Conservation (phyloP, 495 filamentous ascomycete species). For the Aspergillus saccharolyticus region DNA sequence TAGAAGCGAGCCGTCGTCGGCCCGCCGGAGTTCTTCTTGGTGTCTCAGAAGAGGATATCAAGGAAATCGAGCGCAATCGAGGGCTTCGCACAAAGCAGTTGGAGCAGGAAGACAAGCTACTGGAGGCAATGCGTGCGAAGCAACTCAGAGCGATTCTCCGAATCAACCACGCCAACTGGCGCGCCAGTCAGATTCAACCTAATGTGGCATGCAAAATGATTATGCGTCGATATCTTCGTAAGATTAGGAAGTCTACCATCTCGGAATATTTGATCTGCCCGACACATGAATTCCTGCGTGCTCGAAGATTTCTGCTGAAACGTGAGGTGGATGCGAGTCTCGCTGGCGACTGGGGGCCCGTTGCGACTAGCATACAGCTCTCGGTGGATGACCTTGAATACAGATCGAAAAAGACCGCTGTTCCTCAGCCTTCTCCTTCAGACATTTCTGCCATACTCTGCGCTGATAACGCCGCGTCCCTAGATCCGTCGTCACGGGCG, state of each 20-base stretch:
- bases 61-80: conserved; percentile 13
- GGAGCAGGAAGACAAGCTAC: conserved; percentile 21
- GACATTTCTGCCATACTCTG: neutral
- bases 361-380: conserved; percentile 14
- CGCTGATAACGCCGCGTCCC: neutral
- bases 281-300: conserved; percentile 22
- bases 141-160: conserved; percentile 26
- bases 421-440: neutral
- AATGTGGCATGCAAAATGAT: conserved; percentile 23
- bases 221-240: conserved; percentile 12
- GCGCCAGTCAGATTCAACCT: conserved; percentile 13
- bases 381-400: neutral
- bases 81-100: conserved; percentile 22
- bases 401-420: neutral
- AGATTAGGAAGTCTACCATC: conserved; percentile 3
- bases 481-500: neutral
- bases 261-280: conserved; percentile 26
- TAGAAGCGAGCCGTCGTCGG: conserved; percentile 22
- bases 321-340: conserved; percentile 21
- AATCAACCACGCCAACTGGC: conserved; percentile 27
- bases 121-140: conserved; percentile 28
- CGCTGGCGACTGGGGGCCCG: conserved; percentile 32
- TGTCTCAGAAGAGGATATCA: conserved; percentile 20
- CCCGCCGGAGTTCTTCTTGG: conserved; percentile 21
- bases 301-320: conserved; percentile 26